These are phyloP conservation scores for Ogataea nitratoaversa DNA, from an alignment of 805 yeast species.

Conservation along the genomic window DNA sequence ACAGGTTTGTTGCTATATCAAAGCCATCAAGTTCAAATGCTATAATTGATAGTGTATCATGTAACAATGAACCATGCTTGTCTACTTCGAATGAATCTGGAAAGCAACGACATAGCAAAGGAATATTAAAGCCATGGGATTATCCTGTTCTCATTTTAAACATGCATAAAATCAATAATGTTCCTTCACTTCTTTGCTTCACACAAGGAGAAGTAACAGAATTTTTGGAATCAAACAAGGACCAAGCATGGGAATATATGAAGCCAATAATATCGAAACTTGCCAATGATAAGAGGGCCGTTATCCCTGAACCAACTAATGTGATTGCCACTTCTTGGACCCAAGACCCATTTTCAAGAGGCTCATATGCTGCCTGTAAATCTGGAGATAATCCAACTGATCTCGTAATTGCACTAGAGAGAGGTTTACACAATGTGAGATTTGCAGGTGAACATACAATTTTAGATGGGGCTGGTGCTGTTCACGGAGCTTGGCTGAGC, in stretches of 20 bases:
- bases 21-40: conserved; percentile 26
- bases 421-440: conserved; percentile 56
- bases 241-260: conserved; percentile 52
- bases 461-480: conserved; percentile 85
- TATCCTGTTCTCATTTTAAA: conserved; percentile 64
- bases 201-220: conserved; percentile 73
- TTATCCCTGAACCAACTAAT: conserved; percentile 33
- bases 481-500: conserved; percentile 84
- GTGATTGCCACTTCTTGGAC: conserved; percentile 71
- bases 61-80: background rate
- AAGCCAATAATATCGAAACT: conserved; percentile 43
- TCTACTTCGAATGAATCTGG: background rate
- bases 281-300: conserved; percentile 1
- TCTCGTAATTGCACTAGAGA: conserved; percentile 54
- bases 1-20: conserved; percentile 45
- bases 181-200: conserved; percentile 57
- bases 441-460: conserved; percentile 93
- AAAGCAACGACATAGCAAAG: background rate
- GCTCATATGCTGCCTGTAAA: conserved; percentile 73
- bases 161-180: conserved; percentile 41
- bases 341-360: conserved; percentile 68
- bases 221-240: conserved; percentile 47
- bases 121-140: conserved; percentile 43
- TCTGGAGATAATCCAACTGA: conserved; percentile 69
- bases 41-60: background rate